Evolutionary conservation across 2,329 filamentous ascomycete species (phyloP), one percentile per base, ranked within the genome.

Genomic region (Monosporascus sp.): DNA sequence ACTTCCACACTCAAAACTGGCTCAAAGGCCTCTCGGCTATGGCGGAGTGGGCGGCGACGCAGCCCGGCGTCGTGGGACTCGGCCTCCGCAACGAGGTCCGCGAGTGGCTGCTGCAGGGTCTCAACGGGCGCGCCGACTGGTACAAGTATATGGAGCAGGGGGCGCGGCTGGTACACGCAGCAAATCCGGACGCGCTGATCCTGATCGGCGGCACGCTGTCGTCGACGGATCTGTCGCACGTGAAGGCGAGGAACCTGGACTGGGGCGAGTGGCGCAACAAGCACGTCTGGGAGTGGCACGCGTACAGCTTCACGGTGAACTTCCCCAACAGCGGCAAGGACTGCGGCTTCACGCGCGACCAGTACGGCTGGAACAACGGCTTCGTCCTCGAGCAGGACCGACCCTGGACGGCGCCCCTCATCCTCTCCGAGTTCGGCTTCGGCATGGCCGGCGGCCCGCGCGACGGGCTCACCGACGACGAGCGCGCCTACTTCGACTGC

Each of bases 211-310:
- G 80, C 17, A 72, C 78, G 58, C 72, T 77, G 65, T 79, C 77
- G 52, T 70, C 76, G 6, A 81, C 79, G 15, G 80, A 84, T 62
- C 69, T 84, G 31, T 72, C 72, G 5, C 74, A 73, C 55, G 56
- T 81, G 37, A 65, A 70, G 31, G 58, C 55, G 37, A 61, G 63
- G 28, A 64, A 60, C 46, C 70, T 82, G 51, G 74, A 80, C 64
- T 74, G 71, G 46, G 65, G 65, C 3, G 70, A 63, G 11, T 80
- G 76, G 75, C 53, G 59, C 7, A 72, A 70, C 41, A 84, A 84
- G 67, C 73, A 80, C 59, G 79, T 84, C 14, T 84, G 80, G 79
- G 81, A 85, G 67, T 75, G 79, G 62, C 81, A 85, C 68, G 73
- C 76, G 31, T 85, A 84, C 71, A 72, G 70, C 54, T 83, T 79